Conservation (phyloP, 495 filamentous ascomycete species). For the Aspergillus coremiiformis region DNA sequence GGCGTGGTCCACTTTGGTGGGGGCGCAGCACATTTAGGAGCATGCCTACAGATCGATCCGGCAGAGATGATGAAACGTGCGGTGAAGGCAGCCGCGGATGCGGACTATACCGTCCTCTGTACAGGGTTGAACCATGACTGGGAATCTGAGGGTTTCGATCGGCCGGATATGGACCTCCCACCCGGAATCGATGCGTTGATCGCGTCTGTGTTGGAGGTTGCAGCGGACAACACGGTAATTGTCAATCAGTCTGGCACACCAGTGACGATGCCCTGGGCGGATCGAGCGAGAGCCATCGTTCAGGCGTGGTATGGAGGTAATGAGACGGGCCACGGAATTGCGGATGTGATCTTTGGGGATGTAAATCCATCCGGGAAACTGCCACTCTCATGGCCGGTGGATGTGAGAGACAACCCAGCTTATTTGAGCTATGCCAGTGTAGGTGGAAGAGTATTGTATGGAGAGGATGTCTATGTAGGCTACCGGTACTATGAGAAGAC, state of each 20-base stretch:
- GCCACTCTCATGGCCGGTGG: slow-evolving; percentile 53
- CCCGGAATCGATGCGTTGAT: slow-evolving; percentile 58
- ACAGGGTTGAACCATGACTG: slow-evolving; percentile 76
- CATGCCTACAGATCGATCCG: slow-evolving; percentile 55
- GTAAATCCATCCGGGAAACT: slow-evolving; percentile 45
- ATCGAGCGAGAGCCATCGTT: slow-evolving; percentile 53
- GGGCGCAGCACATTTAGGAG: slow-evolving; percentile 66
- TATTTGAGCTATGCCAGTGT: slow-evolving; percentile 61
- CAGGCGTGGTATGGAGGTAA: slow-evolving; percentile 63
- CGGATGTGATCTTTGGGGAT: slow-evolving; percentile 51
- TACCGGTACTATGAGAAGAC: slow-evolving; percentile 78
- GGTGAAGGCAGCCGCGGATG: slow-evolving; percentile 47
- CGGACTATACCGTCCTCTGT: slow-evolving; percentile 63
- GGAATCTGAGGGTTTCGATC: slow-evolving; percentile 79
- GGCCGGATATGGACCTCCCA: slow-evolving; percentile 68
- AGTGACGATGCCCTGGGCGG: slow-evolving; percentile 71
- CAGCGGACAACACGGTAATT: slow-evolving; percentile 58
- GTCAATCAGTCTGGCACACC: slow-evolving; percentile 75
- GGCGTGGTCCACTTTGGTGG: slow-evolving; percentile 44
- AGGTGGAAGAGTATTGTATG: slow-evolving; percentile 59
- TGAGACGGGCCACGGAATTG: slow-evolving; percentile 49
- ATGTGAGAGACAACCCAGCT: slow-evolving; percentile 56
- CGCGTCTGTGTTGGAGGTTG: slow-evolving; percentile 54
- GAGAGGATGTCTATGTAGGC: slow-evolving; percentile 66
- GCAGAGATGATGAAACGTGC: slow-evolving; percentile 60